phyloP scores from a whole-genome alignment of 208 protist species.

The Acanthamoeba sp. region DNA sequence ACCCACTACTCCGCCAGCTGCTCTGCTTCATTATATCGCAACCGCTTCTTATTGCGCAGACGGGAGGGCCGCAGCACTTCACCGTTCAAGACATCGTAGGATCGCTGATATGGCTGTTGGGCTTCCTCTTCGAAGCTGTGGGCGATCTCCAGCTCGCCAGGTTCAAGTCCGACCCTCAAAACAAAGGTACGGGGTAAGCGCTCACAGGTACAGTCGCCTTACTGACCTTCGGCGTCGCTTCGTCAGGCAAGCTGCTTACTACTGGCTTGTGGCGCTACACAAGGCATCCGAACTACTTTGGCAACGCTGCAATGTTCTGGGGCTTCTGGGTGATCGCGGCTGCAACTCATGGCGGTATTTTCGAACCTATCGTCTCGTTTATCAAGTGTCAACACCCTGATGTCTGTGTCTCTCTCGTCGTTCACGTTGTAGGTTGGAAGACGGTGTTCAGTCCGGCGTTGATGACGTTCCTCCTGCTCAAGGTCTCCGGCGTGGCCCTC shows the following conservation, averaged over 20 bases:
- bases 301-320: constrained; percentile 74
- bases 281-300: constrained; percentile 75
- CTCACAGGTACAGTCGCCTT: too few species aligned
- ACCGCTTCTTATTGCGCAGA: constrained; percentile 46
- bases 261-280: constrained; percentile 72
- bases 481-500: constrained; percentile 65
- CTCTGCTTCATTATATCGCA: constrained; percentile 68
- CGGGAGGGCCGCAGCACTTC: constrained; percentile 4
- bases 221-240: neutral
- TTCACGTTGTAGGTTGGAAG: neutral
- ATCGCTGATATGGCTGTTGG: constrained; percentile 15
- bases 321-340: constrained; percentile 69
- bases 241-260: constrained; percentile 66
- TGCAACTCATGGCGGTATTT: neutral
- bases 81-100: neutral
- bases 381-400: neutral
- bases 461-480: constrained; percentile 68
- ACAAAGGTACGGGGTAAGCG: constrained; percentile 22
- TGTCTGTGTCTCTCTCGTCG: neutral
- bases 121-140: constrained; percentile 70
- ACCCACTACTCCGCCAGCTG: neutral
- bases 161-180: constrained; percentile 62
- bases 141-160: constrained; percentile 62
- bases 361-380: neutral
- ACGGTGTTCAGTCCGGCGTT: constrained; percentile 49